A percentile compares a stretch with the other conserved stretches of the same genome.
These are phyloP conservation scores for Taphrina communis DNA, from an alignment of 1,139 yeast genomes.

Conservation along the genomic window DNA sequence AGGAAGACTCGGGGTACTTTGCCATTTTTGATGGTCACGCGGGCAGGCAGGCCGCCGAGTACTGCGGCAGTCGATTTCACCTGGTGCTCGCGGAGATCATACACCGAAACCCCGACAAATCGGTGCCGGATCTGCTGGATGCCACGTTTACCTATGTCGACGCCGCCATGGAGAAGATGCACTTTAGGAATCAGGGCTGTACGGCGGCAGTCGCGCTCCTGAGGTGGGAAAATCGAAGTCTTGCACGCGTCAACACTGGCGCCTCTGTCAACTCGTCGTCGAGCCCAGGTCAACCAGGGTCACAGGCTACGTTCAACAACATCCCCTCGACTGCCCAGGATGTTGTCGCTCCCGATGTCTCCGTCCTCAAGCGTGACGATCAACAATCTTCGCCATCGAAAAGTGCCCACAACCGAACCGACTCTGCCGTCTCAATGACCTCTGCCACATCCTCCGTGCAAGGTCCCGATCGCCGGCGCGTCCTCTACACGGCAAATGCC, in stretches of 20 bases:
- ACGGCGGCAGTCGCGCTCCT: constrained; percentile 95
- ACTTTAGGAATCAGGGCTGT: constrained; percentile 72
- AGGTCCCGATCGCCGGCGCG: constrained; percentile 52
- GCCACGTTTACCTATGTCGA: constrained; percentile 73
- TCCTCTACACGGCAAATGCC: constrained; percentile 91
- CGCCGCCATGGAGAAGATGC: constrained; percentile 61
- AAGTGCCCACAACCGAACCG: constrained; percentile 9
- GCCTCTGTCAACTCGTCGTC: background rate
- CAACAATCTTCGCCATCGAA: constrained; percentile 3
- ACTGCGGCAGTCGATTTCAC: constrained; percentile 92
- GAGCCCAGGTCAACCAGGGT: background rate
- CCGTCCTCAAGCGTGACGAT: constrained; percentile 17
- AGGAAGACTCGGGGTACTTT: constrained; percentile 92
- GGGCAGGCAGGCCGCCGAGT: constrained; percentile 88
- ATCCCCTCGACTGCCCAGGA: constrained; percentile 14
- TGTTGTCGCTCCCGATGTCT: constrained; percentile 17
- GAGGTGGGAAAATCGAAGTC: constrained; percentile 70
- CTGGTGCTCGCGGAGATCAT: constrained; percentile 65
- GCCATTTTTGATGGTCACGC: constrained; percentile 98
- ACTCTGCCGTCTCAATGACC: constrained; percentile 4
- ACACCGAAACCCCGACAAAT: constrained; percentile 47
- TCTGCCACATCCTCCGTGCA: constrained; percentile 8
- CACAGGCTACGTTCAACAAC: background rate
- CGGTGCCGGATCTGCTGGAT: constrained; percentile 52
- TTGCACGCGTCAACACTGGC: constrained; percentile 12